These are phyloP conservation scores for Solanum sparsipilum DNA, from an alignment of 257 asterid species.

Conservation along the genomic window DNA sequence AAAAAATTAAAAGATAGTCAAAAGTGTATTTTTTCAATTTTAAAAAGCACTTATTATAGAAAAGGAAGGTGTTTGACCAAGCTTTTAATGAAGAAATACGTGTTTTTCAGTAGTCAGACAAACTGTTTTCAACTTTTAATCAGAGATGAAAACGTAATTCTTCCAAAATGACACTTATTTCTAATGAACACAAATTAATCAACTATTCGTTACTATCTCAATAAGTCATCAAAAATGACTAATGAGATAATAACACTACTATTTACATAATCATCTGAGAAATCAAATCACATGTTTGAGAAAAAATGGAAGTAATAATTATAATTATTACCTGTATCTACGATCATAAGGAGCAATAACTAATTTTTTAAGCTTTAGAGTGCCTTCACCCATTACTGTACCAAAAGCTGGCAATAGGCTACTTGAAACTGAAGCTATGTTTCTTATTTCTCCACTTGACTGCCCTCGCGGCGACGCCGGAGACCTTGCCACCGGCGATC, in stretches of 20 bases:
- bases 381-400: slow-evolving; percentile 54
- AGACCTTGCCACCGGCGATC: slow-evolving; percentile 33
- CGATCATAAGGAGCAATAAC: slow-evolving; percentile 72
- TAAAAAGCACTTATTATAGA: not conserved
- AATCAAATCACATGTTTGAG: not conserved
- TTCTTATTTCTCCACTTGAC: slow-evolving; percentile 37
- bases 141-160: not conserved
- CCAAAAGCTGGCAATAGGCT: slow-evolving; percentile 90
- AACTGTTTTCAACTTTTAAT: not conserved
- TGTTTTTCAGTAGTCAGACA: fast-evolving
- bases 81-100: not conserved
- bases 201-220: not conserved
- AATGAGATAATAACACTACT: not conserved
- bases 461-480: slow-evolving; percentile 32
- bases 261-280: not conserved
- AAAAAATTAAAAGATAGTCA: not conserved
- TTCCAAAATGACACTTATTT: not conserved
- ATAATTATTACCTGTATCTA: slow-evolving; percentile 53
- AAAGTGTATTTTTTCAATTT: not conserved
- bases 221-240: not conserved
- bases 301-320: not conserved
- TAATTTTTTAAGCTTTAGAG: slow-evolving; percentile 24
- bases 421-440: slow-evolving; percentile 78
- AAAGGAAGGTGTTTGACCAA: not conserved
- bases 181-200: not conserved